Base-by-base conservation (phyloP, 345 rosid species). In the Salix arbutifolia region DNA sequence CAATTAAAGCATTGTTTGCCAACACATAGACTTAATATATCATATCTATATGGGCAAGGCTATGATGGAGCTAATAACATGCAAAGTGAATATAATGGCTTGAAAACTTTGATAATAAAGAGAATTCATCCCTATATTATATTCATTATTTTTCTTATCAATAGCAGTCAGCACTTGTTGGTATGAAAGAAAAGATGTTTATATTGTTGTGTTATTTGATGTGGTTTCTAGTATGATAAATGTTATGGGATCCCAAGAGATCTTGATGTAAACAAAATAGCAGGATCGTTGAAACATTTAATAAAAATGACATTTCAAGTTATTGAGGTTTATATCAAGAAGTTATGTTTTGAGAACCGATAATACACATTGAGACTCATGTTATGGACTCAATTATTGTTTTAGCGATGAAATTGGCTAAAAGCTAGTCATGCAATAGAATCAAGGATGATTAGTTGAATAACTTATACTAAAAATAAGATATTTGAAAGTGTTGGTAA, bases 281-380 rank as follows among this genome's bases (percentile, higher is more conserved):
- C 6, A 69, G 46, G 6, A 16, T 73, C 14, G 48, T 18, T 23
- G 71, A 56, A 76, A 28, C 65, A 37, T 1, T 73, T 37, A 3
- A 42, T 10, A 65, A 30, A 21, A 18, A 19, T 67, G 40, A 72
- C 6, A 17, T 76, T 25, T 12, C 1, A 74, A 50, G 9, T 31
- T 23, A 37, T 3, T 28, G 35, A 1, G 1, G 65, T 1, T 16
- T 68, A 25, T 68, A 77, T 68, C 75, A 74, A 44, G 66, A 77
- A 25, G 53, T 31, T 60, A 13, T 42, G 28, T 10, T 80, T 0
- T 37, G 56, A 18, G 30, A 46, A 11, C 26, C 1, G 21, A 9
- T 26, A 61, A 72, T 60, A 75, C 74, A 5, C 4, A 26, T 28
- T 75, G 42, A 35, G 35, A 42, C 14, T 84, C 72, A 33, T 25